Base-by-base conservation (phyloP, 345 rosid species). In the Odontarrhena argentea region DNA sequence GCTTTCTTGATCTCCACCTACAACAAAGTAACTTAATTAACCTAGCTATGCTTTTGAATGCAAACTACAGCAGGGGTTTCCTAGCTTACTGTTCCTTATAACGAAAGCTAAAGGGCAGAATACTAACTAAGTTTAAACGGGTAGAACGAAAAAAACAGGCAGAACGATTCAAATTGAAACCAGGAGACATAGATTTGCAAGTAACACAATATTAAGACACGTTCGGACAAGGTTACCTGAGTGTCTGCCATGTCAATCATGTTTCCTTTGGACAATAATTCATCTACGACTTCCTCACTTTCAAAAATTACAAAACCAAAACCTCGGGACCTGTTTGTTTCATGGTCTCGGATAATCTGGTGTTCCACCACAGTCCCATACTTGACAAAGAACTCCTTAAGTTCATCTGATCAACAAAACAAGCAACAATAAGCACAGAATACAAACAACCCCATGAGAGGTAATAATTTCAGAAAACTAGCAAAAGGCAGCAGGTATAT, bases 1-100 rank as follows among this genome's bases (percentile, higher is more conserved):
- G 99, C 99, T 86, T 94, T 94, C 92, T 91, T 91, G 95, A 94
- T 85, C 87, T 94, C 97, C 91, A 91, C 98, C 98, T 92, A 92
- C 96, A 92, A 89, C 83, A 87, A 85, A 92, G 91, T 78, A 92
- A 84, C 85, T 89, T 80, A 84, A 83, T 92, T 81, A 92, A 89
- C 96, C 96, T 87, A 92, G 75, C 78, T 79, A 73, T 68, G 86
- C 79, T 77, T 9, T n/a, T 15, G 74, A 77, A 62, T 65, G 76
- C 62, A 85, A 77, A 76, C 91, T 84, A 77, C 13, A 54, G 40
- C 32, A 46, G 13, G 74, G 68, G 9, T 5, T 68, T 54, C 56
- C 77, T 54, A 74, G 44, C 38, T 60, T 8, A 53, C 60, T 51
- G 9, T 49, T 60, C 68, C 77, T 67, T 36, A 59, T n/a, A 65